Conservation (phyloP, 495 filamentous ascomycete species). For the Massariosphaeria phaeospora region DNA sequence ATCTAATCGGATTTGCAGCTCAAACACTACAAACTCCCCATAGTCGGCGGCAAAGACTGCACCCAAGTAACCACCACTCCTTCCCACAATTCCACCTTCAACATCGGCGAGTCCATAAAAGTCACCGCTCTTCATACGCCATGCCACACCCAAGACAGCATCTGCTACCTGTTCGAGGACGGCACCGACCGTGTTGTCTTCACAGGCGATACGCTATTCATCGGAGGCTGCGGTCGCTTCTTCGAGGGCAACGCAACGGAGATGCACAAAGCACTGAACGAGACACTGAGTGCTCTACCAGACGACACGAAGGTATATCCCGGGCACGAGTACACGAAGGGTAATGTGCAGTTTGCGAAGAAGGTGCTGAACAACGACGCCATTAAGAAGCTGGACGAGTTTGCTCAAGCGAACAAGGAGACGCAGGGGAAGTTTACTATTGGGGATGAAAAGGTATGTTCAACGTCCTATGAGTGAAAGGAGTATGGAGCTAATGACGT, state of each 20-base stretch:
- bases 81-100: constrained; percentile 68
- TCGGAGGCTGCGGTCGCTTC: constrained; percentile 85
- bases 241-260: constrained; percentile 87
- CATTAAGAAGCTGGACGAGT: constrained; percentile 68
- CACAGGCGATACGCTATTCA: constrained; percentile 94
- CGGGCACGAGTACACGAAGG: constrained; percentile 95
- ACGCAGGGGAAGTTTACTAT: constrained; percentile 97
- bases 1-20: constrained; percentile 53
- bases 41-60: constrained; percentile 88
- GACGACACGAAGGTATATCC: constrained; percentile 93
- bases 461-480: neutral
- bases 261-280: constrained; percentile 90
- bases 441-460: constrained; percentile 85
- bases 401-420: constrained; percentile 72
- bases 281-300: constrained; percentile 71
- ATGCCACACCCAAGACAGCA: constrained; percentile 97
- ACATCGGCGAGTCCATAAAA: constrained; percentile 71
- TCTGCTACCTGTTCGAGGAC: constrained; percentile 87
- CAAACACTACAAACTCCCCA: constrained; percentile 58
- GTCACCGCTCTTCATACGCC: constrained; percentile 92
- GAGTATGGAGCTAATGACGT: constrained; percentile 3
- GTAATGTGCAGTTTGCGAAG: constrained; percentile 80
- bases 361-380: constrained; percentile 64
- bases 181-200: constrained; percentile 71
- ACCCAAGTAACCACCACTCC: constrained; percentile 71